A percentile compares a stretch with the other conserved stretches of the same genome.
phyloP scores from a whole-genome alignment of 768 basidiomycete species.

The Jaapia argillacea region DNA sequence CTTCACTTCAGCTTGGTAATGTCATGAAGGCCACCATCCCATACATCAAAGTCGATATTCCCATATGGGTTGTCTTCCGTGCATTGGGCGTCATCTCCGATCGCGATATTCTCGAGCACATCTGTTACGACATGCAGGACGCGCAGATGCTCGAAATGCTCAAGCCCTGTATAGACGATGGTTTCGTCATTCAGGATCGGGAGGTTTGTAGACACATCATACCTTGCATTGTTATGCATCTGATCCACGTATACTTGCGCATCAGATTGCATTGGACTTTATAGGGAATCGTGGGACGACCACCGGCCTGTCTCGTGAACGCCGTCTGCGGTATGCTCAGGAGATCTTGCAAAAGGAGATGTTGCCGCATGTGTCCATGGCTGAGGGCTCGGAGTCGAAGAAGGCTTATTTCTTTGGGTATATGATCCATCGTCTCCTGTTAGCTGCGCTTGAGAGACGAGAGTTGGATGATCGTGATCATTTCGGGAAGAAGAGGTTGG shows the following conservation, averaged over 20 bases:
- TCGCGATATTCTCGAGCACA: conserved; percentile 94
- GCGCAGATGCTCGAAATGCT: conserved; percentile 95
- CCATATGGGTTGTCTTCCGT: conserved; percentile 98
- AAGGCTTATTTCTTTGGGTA: conserved; percentile 99
- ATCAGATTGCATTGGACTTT: conserved; percentile 77
- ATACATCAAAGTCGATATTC: conserved; percentile 97
- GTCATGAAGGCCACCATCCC: conserved; percentile 97
- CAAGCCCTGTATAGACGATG: conserved; percentile 97
- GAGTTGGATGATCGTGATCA: conserved; percentile 99
- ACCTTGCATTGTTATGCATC: conserved; percentile 1
- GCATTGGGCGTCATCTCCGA: conserved; percentile 97
- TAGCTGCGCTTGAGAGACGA: conserved; percentile 88
- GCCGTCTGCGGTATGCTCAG: conserved; percentile 91
- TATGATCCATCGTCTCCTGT: conserved; percentile 93
- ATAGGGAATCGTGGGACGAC: conserved; percentile 98
- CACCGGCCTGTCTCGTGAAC: conserved; percentile 82
- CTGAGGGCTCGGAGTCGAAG: conserved; percentile 92
- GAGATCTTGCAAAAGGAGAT: conserved; percentile 99
- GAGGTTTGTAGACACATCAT: conserved; percentile 46
- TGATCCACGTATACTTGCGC: conserved; percentile 6
- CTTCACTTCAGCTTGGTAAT: conserved; percentile 54
- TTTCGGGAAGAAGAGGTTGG: conserved; percentile 96
- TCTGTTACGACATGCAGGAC: conserved; percentile 97
- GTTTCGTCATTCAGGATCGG: conserved; percentile 95
- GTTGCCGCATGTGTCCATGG: conserved; percentile 94